phyloP scores from a whole-genome alignment of 768 basidiomycete genomes.

The Leccinum ochraceum region DNA sequence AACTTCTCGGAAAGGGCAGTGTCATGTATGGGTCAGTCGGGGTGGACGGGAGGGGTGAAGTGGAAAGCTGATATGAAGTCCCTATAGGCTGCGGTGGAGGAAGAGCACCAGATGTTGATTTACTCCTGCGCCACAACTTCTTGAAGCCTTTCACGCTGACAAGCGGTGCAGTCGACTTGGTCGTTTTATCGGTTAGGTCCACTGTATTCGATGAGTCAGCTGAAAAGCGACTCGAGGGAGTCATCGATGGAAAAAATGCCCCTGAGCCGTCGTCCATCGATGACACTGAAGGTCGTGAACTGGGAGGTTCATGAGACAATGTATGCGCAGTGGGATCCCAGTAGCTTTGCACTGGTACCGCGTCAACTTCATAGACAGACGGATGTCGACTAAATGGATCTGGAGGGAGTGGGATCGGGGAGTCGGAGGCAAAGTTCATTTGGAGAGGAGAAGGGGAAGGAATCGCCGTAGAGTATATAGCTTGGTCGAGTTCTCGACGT shows the following conservation, averaged over 20 bases:
- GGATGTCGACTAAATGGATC: slow-evolving; percentile 80
- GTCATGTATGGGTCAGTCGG: slow-evolving; percentile 32
- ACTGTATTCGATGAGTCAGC: slow-evolving; percentile 56
- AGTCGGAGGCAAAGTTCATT: slow-evolving; percentile 35
- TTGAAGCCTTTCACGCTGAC: slow-evolving; percentile 75
- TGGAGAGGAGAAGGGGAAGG: slow-evolving; percentile 29
- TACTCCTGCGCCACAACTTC: slow-evolving; percentile 79
- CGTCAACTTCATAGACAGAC: slow-evolving; percentile 43
- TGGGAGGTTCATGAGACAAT: slow-evolving; percentile 21
- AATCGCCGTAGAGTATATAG: slow-evolving; percentile 44
- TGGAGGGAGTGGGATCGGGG: slow-evolving; percentile 79
- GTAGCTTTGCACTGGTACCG: slow-evolving; percentile 36
- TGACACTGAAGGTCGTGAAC: slow-evolving; percentile 20
- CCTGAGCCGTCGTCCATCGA: slow-evolving; percentile 17
- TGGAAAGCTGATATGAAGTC: slow-evolving; percentile 33
- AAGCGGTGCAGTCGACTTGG: slow-evolving; percentile 46
- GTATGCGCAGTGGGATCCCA: slow-evolving; percentile 43
- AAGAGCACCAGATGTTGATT: slow-evolving; percentile 38
- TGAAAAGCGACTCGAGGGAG: slow-evolving; percentile 69
- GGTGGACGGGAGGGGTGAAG: slow-evolving; percentile 35
- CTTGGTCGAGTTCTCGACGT: slow-evolving; percentile 54
- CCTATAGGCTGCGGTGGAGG: slow-evolving; percentile 38
- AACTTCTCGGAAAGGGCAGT: slow-evolving; percentile 30
- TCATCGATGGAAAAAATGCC: slow-evolving; percentile 22
- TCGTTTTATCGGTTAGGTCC: slow-evolving; percentile 32